phyloP scores from a whole-genome alignment of 2,329 filamentous ascomycete genomes.

The Rutstroemia sp. region DNA sequence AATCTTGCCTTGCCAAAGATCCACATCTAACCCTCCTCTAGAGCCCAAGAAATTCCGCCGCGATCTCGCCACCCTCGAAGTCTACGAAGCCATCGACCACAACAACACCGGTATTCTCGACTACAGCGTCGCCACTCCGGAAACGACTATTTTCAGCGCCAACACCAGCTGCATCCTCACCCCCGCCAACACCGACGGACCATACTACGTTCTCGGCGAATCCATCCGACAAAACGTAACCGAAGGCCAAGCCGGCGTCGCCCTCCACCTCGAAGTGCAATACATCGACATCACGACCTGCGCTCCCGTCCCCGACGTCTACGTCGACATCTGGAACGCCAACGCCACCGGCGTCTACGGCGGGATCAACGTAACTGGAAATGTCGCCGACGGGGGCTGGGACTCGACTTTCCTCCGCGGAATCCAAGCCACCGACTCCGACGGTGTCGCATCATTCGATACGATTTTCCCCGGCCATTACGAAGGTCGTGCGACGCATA shows the following conservation, averaged over 20 bases:
- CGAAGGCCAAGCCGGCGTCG: slow-evolving; percentile 32
- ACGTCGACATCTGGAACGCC: slow-evolving; percentile 34
- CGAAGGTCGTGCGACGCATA: slow-evolving; percentile 38
- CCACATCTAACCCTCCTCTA: not conserved
- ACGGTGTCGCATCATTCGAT: slow-evolving; percentile 35
- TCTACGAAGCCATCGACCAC: slow-evolving; percentile 9
- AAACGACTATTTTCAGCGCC: slow-evolving; percentile 34
- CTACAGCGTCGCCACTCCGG: slow-evolving; percentile 31
- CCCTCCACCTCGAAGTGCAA: slow-evolving; percentile 35
- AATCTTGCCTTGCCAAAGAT: not conserved
- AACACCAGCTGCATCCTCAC: slow-evolving; percentile 42
- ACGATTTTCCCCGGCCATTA: slow-evolving; percentile 41
- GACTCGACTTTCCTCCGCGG: slow-evolving; percentile 33
- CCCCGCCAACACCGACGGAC: slow-evolving; percentile 46
- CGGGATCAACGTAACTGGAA: slow-evolving; percentile 22
- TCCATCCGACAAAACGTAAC: slow-evolving; percentile 25
- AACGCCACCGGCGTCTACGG: slow-evolving; percentile 35
- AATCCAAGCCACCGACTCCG: slow-evolving; percentile 33
- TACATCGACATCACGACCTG: slow-evolving; percentile 35
- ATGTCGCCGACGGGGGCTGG: slow-evolving; percentile 20
- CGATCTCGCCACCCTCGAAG: slow-evolving; percentile 6
- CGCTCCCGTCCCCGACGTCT: slow-evolving; percentile 32
- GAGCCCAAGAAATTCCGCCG: slow-evolving; percentile 8
- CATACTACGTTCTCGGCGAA: slow-evolving; percentile 40
- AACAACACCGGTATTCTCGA: slow-evolving; percentile 11